Evolutionary conservation across 495 filamentous ascomycete genomes (phyloP), one percentile per base, ranked within the genome.

Genomic region (Penicillium robsamsonii): DNA sequence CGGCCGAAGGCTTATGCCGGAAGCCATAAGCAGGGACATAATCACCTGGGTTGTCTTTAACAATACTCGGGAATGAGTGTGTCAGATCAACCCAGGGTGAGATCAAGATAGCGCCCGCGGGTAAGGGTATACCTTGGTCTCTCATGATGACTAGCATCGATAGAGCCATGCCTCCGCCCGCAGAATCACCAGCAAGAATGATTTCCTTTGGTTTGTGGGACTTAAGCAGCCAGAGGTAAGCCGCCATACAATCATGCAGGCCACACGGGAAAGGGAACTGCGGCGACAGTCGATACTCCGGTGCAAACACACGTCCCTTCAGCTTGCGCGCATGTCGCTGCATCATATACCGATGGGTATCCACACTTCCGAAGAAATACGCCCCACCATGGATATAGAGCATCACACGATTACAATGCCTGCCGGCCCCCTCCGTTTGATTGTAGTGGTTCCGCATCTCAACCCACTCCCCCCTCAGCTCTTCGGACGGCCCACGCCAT

Each of bases 221-320:
- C 17, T 83, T 82, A 22, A 97, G 75, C 8, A 97, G 81, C 63
- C 87, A 88, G 1, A 96, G 72, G 67, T 97, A 97, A 3, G 91
- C 82, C 8, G 93, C 88, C 55, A 97, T 63, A 63, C 90, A 96
- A 61, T 97, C 93, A 55, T 91, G 83, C 8, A 97, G 72, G 24
- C 88, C 90, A 66, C 93, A 97, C 1, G 93, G 93, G 61, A 97
- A 97, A 1, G 93, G 93, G 56, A 90, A 97, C 70, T 97, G 94
- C 5, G 93, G 93, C 3, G 93, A 85, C 35, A 97, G 80, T 27
- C 93, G 84, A 71, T 97, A 97, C 58, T 86, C 74, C 29, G 92
- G 93, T 35, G 93, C 91, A 73, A 97, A 82, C 15, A 96, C 88
- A 46, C 90, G 81, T 25, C 91, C 93, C 66, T 91, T 90, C 51